phyloP scores from a whole-genome alignment of 208 protist genomes.

The Lotmaria passim region DNA sequence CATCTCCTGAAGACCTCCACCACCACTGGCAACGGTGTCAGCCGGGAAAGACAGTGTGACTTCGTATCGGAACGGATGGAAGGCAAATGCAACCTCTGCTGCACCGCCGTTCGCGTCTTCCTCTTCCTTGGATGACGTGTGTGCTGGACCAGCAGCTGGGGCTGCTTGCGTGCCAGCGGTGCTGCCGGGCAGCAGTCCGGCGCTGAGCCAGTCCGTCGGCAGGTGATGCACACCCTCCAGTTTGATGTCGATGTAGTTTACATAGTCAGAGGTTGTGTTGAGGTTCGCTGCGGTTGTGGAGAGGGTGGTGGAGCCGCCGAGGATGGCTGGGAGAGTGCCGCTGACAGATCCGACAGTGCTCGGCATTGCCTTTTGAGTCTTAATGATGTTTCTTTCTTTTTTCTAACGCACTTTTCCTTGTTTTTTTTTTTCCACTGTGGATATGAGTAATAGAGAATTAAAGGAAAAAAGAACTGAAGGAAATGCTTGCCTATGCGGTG shows the following conservation, averaged over 20 bases:
- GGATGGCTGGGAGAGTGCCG: neutral
- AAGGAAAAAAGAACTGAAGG: no score
- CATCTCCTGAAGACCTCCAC: no score
- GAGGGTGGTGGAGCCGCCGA: neutral
- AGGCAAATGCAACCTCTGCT: conserved; percentile 44
- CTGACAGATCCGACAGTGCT: neutral
- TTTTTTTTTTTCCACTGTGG: no score
- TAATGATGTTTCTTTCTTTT: neutral
- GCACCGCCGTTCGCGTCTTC: no score
- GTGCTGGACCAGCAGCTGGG: neutral
- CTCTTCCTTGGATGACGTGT: neutral
- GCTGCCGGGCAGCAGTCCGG: conserved; percentile 14
- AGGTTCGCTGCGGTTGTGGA: neutral
- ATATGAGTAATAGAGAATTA: no score
- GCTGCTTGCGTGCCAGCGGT: neutral
- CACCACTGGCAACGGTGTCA: no score
- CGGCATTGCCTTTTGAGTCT: neutral
- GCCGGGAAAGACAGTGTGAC: conserved; percentile 33
- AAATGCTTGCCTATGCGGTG: no score
- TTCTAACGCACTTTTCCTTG: no score
- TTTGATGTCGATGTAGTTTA: conserved; percentile 86
- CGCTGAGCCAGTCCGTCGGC: conserved; percentile 62
- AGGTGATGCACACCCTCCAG: conserved; percentile 61
- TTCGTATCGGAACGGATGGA: conserved; percentile 65
- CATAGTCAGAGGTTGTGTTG: conserved; percentile 20